Base-by-base conservation (phyloP, 2,329 filamentous ascomycete genomes). In the Leptosphaerulina australis region DNA sequence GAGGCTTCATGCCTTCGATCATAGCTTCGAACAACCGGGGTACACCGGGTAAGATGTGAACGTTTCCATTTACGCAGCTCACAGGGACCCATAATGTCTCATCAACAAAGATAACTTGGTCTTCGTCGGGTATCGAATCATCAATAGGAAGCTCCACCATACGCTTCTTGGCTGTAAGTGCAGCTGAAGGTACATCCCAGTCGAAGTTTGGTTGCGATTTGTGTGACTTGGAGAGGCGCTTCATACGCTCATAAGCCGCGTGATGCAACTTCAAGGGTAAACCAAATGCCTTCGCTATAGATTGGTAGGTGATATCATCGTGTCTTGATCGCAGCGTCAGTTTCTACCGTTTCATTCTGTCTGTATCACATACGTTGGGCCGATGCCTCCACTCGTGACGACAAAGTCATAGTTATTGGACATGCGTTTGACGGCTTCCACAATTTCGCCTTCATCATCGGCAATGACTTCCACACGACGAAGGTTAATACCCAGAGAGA, bases 251-350 rank as follows among this genome's bases (percentile, higher is more conserved):
- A 62, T 88, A 88, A 0, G 92, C 87, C 50, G 84, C 83, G 33
- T 90, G 77, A 77, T 97, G 90, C 21, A 96, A 81, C 60, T 86
- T 82, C 14, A 97, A 78, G 11, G 86, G 83, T 6, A 97, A 79
- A 33, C 79, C 76, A 71, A 97, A 97, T 6, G 92, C 94, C 70
- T 91, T 91, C 58, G 90, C 92, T 70, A 99, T 95, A 29, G 91
- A 93, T 68, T 89, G 81, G 76, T 99, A 99, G 20, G 94, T 97
- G 62, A 97, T 97, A 70, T 99, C 94, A 74, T 99, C 94, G 78
- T 97, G 93, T 47, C 90, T 95, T 18, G 18, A 10, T 6, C 15
- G 14, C 55, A 39, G 44, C 47, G 45, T 55, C 20, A 36, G 50
- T 50, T 44, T 37, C 56, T 38, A 44, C 21, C 24, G 33, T n/a